Evolutionary conservation across 1,284 basidiomycete genomes (phyloP), one percentile per base, ranked within the genome.

Genomic region (Entoloma clypeatum): DNA sequence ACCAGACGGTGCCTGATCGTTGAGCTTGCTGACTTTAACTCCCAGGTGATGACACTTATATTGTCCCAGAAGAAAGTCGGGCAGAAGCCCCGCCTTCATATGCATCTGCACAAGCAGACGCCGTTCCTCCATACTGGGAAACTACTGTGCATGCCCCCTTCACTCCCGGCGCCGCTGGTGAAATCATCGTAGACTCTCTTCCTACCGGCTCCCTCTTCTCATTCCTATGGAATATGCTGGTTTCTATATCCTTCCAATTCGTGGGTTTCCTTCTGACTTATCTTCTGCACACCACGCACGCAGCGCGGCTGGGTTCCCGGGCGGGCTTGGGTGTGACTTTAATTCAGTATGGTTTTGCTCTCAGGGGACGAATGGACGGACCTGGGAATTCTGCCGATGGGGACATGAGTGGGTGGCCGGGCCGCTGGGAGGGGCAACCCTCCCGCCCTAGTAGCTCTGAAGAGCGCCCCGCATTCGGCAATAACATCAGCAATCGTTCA

Each of bases 91-190:
- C 93, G 4, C 93, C 93, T 10, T 80, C 84, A 3, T 99, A 99
- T 63, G 85, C 91, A 31, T 74, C 81, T 23, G 95, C 96, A 4
- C 86, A 96, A 53, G 86, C 91, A 7, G 95, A 99, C 62, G 81
- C 92, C 9, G 93, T 94, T 2, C 95, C 95, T 2, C 90, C 94
- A 0, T 99, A 99, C 63, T 98, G 94, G 86, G 96, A 98, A 59
- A 97, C 92, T 5, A 95, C 93, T 1, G 82, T 98, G 17, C 89
- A 97, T 52, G 82, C 86, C 17, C 85, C 86, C 5, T 81, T 82
- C 42, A 65, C 77, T 10, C 62, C 75, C 18, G 71, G 70, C 47
- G 55, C 65, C 3, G 57, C 69, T 23, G 86, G 85, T 31, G 84
- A 86, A 52, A 75, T 89, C 64, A 76, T 87, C 50, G 77, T 90